Evolutionary conservation across 78 protist genomes (phyloP).

Genomic region (Dictyostelium brefeldianum): DNA sequence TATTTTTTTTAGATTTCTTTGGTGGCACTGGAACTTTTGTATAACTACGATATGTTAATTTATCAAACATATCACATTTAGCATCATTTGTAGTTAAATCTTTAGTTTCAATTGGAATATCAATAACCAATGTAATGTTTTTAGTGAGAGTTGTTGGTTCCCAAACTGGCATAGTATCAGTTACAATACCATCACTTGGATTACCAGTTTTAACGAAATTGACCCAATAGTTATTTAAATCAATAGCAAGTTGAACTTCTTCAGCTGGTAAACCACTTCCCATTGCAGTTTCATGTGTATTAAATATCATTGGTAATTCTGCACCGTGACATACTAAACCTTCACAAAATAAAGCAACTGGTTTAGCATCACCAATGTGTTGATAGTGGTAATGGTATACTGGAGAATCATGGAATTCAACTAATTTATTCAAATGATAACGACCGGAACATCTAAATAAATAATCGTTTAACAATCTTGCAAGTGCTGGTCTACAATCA

Average conservation of each 20-base stretch:
- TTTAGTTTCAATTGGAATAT: background rate
- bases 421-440: background rate
- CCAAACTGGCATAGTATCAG: constrained; percentile 16
- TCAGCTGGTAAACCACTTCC: background rate
- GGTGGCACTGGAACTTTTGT: background rate
- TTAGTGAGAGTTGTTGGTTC: background rate
- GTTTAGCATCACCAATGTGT: constrained; percentile 21
- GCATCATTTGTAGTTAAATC: background rate
- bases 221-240: constrained; percentile 27
- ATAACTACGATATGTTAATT: background rate
- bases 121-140: background rate
- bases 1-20: no score
- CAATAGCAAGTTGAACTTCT: background rate
- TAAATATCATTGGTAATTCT: constrained; percentile 62
- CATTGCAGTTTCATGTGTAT: background rate
- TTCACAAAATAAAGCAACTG: constrained; percentile 61
- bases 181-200: constrained; percentile 29
- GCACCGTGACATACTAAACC: constrained; percentile 67
- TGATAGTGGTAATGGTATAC: constrained; percentile 27
- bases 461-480: constrained; percentile 7
- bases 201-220: constrained; percentile 25
- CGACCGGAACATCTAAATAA: constrained; percentile 47
- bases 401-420: constrained; percentile 3
- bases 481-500: constrained; percentile 22
- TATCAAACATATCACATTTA: background rate